Base-by-base conservation (phyloP, 2,329 filamentous ascomycete genomes). In the Penicillium sp. region DNA sequence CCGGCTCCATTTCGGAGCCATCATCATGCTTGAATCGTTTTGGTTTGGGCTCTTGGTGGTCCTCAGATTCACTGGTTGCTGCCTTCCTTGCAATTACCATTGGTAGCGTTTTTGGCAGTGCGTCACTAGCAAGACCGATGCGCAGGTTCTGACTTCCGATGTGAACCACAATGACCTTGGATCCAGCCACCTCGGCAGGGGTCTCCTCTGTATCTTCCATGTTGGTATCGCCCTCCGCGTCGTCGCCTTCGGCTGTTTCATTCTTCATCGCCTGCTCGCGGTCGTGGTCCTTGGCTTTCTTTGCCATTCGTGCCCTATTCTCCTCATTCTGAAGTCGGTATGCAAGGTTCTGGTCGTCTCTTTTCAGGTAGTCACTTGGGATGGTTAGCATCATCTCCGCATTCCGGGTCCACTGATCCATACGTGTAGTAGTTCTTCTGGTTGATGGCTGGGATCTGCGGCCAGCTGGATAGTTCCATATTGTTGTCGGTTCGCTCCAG, bases 371-470 rank as follows among this genome's bases (percentile, higher is more conserved):
- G 71, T 99, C 94, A 57, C 92, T 96, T 64, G 31, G 34, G 14
- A 36, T 14, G 34, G 34, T 36, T 7, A 36, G 34, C 14, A 13
- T 7, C 4, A 5, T n/a, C n/a, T 7, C 4, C 4, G 14, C 2
- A n/a, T 14, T n/a, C 34, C 1, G 4, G 13, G 13, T 36, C 11
- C 13, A 16, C 40, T 14, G 22, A 44, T 31, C 79, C 86, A 58
- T 82, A 94, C 91, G 92, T 96, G 74, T 97, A 97, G 76, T 99
- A 99, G 75, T 99, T 99, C 80, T 99, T 99, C 75, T 99, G 94
- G 72, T 99, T 99, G 76, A 99, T 99, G 67, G 94, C 91, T 42
- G 85, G 83, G 54, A 96, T 87, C 69, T 94, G 89, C 9, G 94
- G 93, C 93, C 94, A 99, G 73, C 84, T 95, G 45, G 92, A 90